phyloP scores from a whole-genome alignment of 2,329 filamentous ascomycete species.

The Arthrocladium fulminans region DNA sequence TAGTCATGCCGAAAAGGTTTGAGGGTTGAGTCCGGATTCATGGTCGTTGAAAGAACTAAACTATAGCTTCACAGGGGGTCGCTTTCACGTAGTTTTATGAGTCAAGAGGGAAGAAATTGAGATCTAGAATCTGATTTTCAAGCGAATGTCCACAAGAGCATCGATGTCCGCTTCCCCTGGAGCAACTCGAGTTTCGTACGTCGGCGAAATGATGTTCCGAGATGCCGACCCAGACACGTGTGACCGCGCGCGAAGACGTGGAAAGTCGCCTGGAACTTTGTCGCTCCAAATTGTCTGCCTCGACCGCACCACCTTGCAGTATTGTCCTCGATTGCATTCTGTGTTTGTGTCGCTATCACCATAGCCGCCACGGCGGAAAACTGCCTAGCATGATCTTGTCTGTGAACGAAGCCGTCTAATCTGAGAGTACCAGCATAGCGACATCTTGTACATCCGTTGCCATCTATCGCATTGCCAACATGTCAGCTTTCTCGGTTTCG shows the following conservation, averaged over 20 bases:
- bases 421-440: too few species aligned
- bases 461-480: background rate
- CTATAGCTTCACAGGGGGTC: background rate
- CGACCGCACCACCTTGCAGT: background rate
- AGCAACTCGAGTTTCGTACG: too few species aligned
- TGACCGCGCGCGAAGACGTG: background rate
- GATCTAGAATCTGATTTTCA: too few species aligned
- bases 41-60: too few species aligned
- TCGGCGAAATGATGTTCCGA: too few species aligned
- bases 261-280: background rate
- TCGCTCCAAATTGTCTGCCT: background rate
- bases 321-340: background rate
- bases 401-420: too few species aligned
- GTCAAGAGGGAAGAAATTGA: too few species aligned
- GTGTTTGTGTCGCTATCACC: background rate
- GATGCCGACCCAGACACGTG: too few species aligned
- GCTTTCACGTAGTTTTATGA: too few species aligned
- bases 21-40: background rate
- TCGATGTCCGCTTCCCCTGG: too few species aligned
- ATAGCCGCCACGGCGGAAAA: background rate
- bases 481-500: conserved; percentile 9
- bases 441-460: background rate
- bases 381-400: background rate
- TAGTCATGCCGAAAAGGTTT: conserved; percentile 12
- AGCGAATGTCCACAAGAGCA: too few species aligned